Evolutionary conservation across 2,329 filamentous ascomycete genomes (phyloP).

Genomic region (Fusarium acutatum): DNA sequence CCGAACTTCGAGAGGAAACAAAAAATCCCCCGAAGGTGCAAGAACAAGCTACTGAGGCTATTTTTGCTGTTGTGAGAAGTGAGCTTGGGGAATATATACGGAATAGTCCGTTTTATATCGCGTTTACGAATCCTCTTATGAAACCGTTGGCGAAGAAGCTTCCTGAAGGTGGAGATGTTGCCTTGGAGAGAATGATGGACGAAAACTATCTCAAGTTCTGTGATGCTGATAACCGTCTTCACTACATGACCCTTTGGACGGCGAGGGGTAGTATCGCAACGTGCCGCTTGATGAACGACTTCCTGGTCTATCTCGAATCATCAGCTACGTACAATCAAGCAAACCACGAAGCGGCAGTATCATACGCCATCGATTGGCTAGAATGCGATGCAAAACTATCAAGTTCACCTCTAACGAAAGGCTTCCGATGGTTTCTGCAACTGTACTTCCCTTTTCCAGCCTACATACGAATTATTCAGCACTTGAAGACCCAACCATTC

Average conservation of each 20-base stretch:
- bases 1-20: constrained; percentile 54
- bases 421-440: constrained; percentile 50
- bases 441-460: constrained; percentile 52
- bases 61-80: constrained; percentile 53
- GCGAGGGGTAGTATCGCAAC: constrained; percentile 56
- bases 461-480: constrained; percentile 51
- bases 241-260: constrained; percentile 52
- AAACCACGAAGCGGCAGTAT: constrained; percentile 43
- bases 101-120: constrained; percentile 46
- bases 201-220: constrained; percentile 56
- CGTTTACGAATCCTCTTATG: constrained; percentile 46
- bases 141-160: constrained; percentile 38
- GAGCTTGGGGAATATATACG: constrained; percentile 52
- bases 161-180: constrained; percentile 33
- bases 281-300: constrained; percentile 58
- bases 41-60: constrained; percentile 49
- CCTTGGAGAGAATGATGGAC: constrained; percentile 53
- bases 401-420: constrained; percentile 41
- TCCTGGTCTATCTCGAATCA: constrained; percentile 42
- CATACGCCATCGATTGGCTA: constrained; percentile 46
- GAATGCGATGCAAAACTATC: constrained; percentile 49
- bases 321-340: constrained; percentile 38
- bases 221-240: constrained; percentile 49
- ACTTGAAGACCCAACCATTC: constrained; percentile 34
- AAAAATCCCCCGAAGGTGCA: constrained; percentile 44